Conservation (phyloP, 1,284 basidiomycete genomes). For the Microstroma glucosiphilum region DNA sequence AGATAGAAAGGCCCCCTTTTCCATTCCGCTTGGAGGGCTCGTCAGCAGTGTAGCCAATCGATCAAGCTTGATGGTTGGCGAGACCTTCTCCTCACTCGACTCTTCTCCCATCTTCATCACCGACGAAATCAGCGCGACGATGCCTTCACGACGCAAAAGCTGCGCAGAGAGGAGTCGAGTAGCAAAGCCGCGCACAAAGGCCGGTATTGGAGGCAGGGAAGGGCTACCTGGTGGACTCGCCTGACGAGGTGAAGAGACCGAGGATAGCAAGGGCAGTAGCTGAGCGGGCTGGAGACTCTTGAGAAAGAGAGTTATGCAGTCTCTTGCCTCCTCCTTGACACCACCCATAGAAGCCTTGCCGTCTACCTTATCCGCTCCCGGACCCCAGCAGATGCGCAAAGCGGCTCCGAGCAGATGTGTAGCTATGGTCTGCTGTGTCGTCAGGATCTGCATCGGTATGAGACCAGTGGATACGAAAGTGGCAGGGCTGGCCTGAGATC, state of each 20-base stretch:
- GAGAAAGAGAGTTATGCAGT: constrained; percentile 25
- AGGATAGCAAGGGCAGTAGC: constrained; percentile 10
- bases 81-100: neutral
- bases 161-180: constrained; percentile 37
- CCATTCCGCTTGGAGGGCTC: constrained; percentile 29
- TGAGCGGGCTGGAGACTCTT: constrained; percentile 20
- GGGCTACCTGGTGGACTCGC: neutral
- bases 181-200: constrained; percentile 26
- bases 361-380: neutral
- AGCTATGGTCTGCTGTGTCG: neutral
- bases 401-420: constrained; percentile 7
- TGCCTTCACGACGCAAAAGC: constrained; percentile 42
- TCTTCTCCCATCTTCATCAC: neutral
- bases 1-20: neutral
- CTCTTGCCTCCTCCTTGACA: constrained; percentile 8
- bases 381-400: constrained; percentile 13
- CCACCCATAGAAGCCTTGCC: neutral
- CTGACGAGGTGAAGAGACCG: constrained; percentile 15
- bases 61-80: constrained; percentile 14
- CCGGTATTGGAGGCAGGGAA: constrained; percentile 7
- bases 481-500: neutral
- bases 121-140: constrained; percentile 12
- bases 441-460: neutral
- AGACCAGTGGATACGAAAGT: neutral
- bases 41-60: constrained; percentile 24